Percentiles rank a stretch among this genome's conserved stretches.
Conservation (phyloP, 805 yeast species). For the Kazachstania viticola region DNA sequence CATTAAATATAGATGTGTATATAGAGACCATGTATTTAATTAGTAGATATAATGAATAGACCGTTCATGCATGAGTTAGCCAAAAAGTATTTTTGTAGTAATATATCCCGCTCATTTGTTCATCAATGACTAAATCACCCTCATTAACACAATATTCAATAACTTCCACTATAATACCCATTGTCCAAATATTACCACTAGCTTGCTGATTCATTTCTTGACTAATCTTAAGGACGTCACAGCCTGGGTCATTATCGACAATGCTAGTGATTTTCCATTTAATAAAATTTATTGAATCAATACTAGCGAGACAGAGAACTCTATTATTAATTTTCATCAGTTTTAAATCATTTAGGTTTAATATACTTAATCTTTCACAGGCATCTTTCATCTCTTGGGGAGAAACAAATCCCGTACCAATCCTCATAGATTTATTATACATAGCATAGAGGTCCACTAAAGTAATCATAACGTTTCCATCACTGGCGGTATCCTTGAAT, state of each 20-base stretch:
- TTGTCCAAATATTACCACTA: conserved; percentile 46
- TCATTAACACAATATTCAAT: conserved; percentile 43
- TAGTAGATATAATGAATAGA: too few species aligned
- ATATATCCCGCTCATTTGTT: conserved; percentile 52
- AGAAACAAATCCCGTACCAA: conserved; percentile 54
- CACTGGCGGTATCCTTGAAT: conserved; percentile 41
- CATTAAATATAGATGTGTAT: too few species aligned
- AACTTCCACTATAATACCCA: conserved; percentile 54
- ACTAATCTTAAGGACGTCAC: conserved; percentile 19
- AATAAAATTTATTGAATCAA: conserved; percentile 22
- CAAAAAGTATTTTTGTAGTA: conserved; percentile 42
- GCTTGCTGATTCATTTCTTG: conserved; percentile 13
- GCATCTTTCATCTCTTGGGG: conserved; percentile 60
- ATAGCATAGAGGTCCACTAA: conserved; percentile 50
- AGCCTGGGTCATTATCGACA: conserved; percentile 18
- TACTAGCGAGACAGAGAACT: conserved; percentile 25
- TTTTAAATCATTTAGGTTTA: conserved; percentile 38
- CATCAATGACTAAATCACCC: conserved; percentile 55
- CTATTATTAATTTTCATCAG: conserved; percentile 28
- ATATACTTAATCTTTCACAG: conserved; percentile 40
- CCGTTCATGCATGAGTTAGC: too few species aligned
- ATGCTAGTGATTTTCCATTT: conserved; percentile 18
- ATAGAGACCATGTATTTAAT: too few species aligned
- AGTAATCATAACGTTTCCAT: conserved; percentile 29
- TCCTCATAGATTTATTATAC: conserved; percentile 54